Evolutionary conservation across 805 yeast species (phyloP).

Genomic region (Myxozyma neotropica): DNA sequence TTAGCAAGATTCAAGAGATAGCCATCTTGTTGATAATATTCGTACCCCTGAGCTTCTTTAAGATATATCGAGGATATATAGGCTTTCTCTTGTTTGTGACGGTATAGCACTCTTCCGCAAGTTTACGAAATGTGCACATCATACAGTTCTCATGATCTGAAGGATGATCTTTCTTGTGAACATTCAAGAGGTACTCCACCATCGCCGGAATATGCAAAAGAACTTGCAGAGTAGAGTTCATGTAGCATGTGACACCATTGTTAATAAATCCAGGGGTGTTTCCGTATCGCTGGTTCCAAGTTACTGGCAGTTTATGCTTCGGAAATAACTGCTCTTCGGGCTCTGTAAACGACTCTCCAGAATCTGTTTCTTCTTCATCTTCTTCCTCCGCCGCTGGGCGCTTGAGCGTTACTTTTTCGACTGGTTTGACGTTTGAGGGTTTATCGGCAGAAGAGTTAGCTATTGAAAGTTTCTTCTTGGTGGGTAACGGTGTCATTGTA

Average conservation of each 20-base stretch:
- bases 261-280: conserved; percentile 65
- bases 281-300: conserved; percentile 21
- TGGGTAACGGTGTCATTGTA: conserved; percentile 2
- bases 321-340: conserved; percentile 23
- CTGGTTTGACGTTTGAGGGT: background rate
- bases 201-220: conserved; percentile 89
- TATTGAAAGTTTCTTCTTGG: background rate
- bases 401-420: background rate
- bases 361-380: conserved; percentile 11
- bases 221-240: conserved; percentile 92
- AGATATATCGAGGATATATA: conserved; percentile 69
- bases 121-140: conserved; percentile 31
- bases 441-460: background rate
- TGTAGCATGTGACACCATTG: conserved; percentile 95
- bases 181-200: conserved; percentile 75
- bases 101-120: conserved; percentile 30
- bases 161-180: conserved; percentile 56
- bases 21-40: background rate
- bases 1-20: background rate
- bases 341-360: conserved; percentile 17
- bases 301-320: conserved; percentile 12
- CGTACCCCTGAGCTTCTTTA: conserved; percentile 67
- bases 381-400: conserved; percentile 4
- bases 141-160: conserved; percentile 22
- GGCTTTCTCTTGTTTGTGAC: conserved; percentile 18